phyloP scores from a whole-genome alignment of 2,329 filamentous ascomycete genomes.

The Penicillium sp. region DNA sequence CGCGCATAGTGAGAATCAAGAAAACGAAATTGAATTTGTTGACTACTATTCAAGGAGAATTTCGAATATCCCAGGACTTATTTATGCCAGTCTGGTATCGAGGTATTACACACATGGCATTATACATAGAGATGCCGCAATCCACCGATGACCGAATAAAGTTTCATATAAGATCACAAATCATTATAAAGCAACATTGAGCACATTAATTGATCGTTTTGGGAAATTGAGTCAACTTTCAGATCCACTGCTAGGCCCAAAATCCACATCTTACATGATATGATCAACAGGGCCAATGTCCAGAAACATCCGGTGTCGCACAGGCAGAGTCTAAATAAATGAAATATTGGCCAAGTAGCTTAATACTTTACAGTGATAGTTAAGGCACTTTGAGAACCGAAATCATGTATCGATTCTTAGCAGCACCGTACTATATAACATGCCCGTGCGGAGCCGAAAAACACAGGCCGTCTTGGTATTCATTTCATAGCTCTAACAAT shows the following conservation, averaged over 20 bases:
- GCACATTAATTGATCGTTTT: not conserved
- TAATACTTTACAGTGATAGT: no score
- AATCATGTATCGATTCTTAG: no score
- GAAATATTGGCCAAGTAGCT: not conserved
- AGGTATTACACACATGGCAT: not conserved
- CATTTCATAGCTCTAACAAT: no score
- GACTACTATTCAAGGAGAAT: not conserved
- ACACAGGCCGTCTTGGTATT: no score
- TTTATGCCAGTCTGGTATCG: not conserved
- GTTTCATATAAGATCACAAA: not conserved
- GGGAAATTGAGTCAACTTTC: not conserved
- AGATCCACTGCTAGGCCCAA: not conserved
- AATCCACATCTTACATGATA: not conserved
- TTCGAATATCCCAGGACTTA: not conserved
- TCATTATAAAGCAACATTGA: not conserved
- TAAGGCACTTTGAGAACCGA: no score
- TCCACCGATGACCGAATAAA: not conserved
- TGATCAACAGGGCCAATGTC: not conserved
- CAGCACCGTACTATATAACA: no score
- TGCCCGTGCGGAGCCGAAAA: no score
- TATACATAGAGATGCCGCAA: not conserved
- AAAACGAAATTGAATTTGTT: not conserved
- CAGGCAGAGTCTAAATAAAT: not conserved
- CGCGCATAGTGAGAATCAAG: constrained; percentile 16
- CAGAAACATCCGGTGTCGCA: not conserved